Percentiles rank a stretch among this genome's conserved stretches.
phyloP scores from a whole-genome alignment of 805 yeast species.

The Cyberlindnera galapagoensis region DNA sequence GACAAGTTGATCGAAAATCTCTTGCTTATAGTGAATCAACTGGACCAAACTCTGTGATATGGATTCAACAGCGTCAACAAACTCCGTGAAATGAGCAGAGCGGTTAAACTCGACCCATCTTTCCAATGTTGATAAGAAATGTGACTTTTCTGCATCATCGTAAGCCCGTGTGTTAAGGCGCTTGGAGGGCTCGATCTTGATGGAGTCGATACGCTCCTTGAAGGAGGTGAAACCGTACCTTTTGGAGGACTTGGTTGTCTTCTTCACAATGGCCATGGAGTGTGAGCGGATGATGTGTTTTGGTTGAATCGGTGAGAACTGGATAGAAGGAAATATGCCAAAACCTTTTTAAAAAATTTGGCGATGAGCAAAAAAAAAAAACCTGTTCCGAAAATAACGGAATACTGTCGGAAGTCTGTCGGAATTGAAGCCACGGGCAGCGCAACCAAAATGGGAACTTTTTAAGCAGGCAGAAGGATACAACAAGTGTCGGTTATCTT shows the following conservation, averaged over 20 bases:
- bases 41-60: constrained; percentile 71
- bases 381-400: neutral
- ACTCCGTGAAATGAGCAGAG: constrained; percentile 62
- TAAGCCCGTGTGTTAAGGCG: constrained; percentile 52
- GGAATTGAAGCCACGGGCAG: no score
- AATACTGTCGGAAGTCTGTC: no score
- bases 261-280: constrained; percentile 14
- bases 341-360: constrained; percentile 1
- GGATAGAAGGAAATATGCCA: no score
- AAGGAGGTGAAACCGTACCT: constrained; percentile 68
- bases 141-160: constrained; percentile 70
- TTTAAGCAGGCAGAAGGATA: no score
- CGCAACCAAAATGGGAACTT: no score
- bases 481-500: no score
- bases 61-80: constrained; percentile 48
- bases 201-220: constrained; percentile 74
- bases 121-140: constrained; percentile 68
- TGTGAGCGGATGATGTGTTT: no score
- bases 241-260: constrained; percentile 43
- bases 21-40: constrained; percentile 60
- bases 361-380: constrained; percentile 1
- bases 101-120: constrained; percentile 87
- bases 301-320: no score
- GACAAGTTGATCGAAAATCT: constrained; percentile 49
- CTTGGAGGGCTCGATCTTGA: constrained; percentile 72